Base-by-base conservation (phyloP, 257 asterid genomes). In the Ocimum tenuiflorum region DNA sequence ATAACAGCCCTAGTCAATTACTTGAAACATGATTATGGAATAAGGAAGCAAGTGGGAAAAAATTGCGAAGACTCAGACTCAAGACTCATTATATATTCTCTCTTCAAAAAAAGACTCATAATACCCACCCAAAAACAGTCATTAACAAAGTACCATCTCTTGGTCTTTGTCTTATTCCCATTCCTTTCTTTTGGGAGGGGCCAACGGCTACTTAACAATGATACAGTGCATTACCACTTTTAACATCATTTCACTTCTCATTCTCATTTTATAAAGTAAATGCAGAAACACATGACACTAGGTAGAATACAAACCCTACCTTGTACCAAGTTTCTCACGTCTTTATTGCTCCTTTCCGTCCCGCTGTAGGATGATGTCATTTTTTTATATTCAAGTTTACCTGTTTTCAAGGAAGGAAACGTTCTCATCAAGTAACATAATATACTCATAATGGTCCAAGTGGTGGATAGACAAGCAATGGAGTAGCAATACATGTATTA, bases 361-460 rank as follows among this genome's bases (percentile, higher is more conserved):
- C 14, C 15, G 20, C 60, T 38, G 69, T 51, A 31, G 69, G 58
- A 41, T 31, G 69, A 23, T 43, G 27, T 42, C 49, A 31, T 19
- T 38, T 35, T 59, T 58, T n/a, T n/a, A n/a, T 47, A 58, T 31
- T 57, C 68, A 70, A 60, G 71, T 65, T 69, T 29, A 62, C 73
- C 85, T 79, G 77, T 59, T 70, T 67, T 49, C 50, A 33, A 58
- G 20, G 55, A 50, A 63, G 57, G 61, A 70, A 65, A 29, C 67
- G 35, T 39, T 35, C 43, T 12, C 56, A 13, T 11, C 0, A 20
- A 27, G 54, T 27, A 38, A 45, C 17, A 59, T 36, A 52, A 49
- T 65, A 54, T 9, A 67, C 56, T 57, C 50, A 19, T 22, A 63
- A 46, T 33, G 29, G 63, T 66, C 38, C 47, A 35, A n/a, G 36